These are phyloP conservation scores for Podaxis sp. DNA, from an alignment of 768 basidiomycete species.

Conservation along the genomic window DNA sequence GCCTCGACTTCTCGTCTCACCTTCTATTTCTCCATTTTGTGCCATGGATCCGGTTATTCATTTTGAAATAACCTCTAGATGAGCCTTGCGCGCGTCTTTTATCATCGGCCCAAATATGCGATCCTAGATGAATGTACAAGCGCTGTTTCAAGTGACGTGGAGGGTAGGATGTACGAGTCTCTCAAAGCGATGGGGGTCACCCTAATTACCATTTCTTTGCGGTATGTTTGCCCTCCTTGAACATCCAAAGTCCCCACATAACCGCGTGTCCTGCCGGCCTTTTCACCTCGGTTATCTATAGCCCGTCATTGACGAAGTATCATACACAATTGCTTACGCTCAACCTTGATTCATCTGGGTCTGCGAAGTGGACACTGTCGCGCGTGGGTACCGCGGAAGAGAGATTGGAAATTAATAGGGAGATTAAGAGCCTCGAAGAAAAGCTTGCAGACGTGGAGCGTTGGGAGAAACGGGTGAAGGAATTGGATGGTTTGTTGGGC, in stretches of 20 bases:
- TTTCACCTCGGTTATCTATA: constrained; percentile 19
- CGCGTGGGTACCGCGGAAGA: constrained; percentile 72
- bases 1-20: not conserved
- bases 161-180: constrained; percentile 93
- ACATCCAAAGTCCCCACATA: not conserved
- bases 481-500: constrained; percentile 54
- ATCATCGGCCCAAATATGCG: constrained; percentile 78
- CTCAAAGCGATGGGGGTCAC: constrained; percentile 88
- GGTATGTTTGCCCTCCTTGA: constrained; percentile 33
- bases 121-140: constrained; percentile 92
- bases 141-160: constrained; percentile 94
- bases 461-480: constrained; percentile 70
- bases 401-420: constrained; percentile 68
- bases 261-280: no score
- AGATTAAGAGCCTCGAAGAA: constrained; percentile 63
- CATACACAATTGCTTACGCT: constrained; percentile 85
- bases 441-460: constrained; percentile 64
- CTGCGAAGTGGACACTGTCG: constrained; percentile 67
- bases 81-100: constrained; percentile 91
- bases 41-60: not conserved
- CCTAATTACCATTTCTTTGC: constrained; percentile 86
- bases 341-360: constrained; percentile 51
- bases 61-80: constrained; percentile 34
- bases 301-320: constrained; percentile 84
- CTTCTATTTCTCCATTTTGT: not conserved